A percentile compares a stretch with the other conserved stretches of the same genome.
These are phyloP conservation scores for Cryptosporidium sp. DNA, from an alignment of 169 alveolate species.

Conservation along the genomic window DNA sequence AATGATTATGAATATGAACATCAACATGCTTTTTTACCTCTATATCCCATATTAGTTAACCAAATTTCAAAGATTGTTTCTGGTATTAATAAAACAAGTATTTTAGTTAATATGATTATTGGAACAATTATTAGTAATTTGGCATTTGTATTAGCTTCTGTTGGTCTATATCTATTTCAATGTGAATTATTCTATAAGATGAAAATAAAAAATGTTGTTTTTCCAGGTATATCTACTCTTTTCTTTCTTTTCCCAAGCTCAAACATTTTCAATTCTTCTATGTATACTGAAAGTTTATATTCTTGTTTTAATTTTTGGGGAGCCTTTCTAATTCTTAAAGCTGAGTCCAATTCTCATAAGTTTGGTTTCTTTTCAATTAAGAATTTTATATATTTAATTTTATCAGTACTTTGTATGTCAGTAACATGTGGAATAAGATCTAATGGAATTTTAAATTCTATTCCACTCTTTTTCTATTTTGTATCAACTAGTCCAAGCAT, in stretches of 20 bases:
- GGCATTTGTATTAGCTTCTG: constrained; percentile 42
- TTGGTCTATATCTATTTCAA: constrained; percentile 51
- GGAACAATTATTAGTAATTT: constrained; percentile 40
- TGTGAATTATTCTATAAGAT: constrained; percentile 12
- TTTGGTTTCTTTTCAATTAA: constrained; percentile 25
- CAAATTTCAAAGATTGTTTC: constrained; percentile 4
- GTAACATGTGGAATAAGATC: constrained; percentile 48
- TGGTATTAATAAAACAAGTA: background rate
- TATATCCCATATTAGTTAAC: constrained; percentile 28
- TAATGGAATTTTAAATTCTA: constrained; percentile 51
- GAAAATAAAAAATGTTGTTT: constrained; percentile 15
- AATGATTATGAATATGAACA: constrained; percentile 56
- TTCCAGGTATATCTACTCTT: constrained; percentile 50
- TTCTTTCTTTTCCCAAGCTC: constrained; percentile 59
- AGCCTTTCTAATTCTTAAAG: constrained; percentile 40
- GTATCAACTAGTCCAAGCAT: constrained; percentile 18
- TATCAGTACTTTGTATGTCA: constrained; percentile 10
- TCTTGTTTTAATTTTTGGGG: constrained; percentile 55
- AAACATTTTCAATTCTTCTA: constrained; percentile 50
- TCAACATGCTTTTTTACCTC: constrained; percentile 65
- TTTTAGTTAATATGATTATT: background rate
- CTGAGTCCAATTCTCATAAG: constrained; percentile 23
- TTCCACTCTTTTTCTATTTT: constrained; percentile 51
- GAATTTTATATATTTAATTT: constrained; percentile 6
- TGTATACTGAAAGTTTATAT: constrained; percentile 67